phyloP scores from a whole-genome alignment of 192 early-diverging fungal species.

The Coemansia umbellata region DNA sequence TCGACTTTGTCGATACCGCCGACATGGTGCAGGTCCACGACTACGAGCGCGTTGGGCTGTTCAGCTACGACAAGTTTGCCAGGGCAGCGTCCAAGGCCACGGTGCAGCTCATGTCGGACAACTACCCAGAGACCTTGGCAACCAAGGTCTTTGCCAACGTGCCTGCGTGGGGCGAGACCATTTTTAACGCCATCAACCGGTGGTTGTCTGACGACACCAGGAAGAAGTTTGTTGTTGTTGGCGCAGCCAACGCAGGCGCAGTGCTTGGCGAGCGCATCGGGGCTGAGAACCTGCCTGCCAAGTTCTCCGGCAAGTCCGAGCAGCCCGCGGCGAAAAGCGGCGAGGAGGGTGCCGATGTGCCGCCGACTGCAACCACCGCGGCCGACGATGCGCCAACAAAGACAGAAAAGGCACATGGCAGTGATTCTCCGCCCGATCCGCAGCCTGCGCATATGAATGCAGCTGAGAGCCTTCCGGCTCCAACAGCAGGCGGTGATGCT shows the following conservation, averaged over 20 bases:
- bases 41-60: constrained; percentile 52
- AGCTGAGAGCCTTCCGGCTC: constrained; percentile 6
- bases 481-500: neutral
- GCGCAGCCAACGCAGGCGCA: constrained; percentile 33
- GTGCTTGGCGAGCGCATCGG: constrained; percentile 42
- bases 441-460: constrained; percentile 30
- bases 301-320: constrained; percentile 24
- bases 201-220: constrained; percentile 58
- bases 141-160: constrained; percentile 61
- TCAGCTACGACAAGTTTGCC: constrained; percentile 50
- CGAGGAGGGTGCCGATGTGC: neutral
- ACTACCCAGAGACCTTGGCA: constrained; percentile 62
- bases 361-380: neutral
- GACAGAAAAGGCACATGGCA: neutral
- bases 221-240: constrained; percentile 59
- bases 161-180: constrained; percentile 58
- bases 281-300: constrained; percentile 33
- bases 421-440: constrained; percentile 4
- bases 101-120: constrained; percentile 57
- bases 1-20: constrained; percentile 58
- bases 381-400: neutral
- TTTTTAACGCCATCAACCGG: constrained; percentile 56
- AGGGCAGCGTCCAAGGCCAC: constrained; percentile 54
- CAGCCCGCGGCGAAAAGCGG: neutral
- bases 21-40: constrained; percentile 63